phyloP scores from a whole-genome alignment of 805 yeast genomes.

The Candida yuanshanica region DNA sequence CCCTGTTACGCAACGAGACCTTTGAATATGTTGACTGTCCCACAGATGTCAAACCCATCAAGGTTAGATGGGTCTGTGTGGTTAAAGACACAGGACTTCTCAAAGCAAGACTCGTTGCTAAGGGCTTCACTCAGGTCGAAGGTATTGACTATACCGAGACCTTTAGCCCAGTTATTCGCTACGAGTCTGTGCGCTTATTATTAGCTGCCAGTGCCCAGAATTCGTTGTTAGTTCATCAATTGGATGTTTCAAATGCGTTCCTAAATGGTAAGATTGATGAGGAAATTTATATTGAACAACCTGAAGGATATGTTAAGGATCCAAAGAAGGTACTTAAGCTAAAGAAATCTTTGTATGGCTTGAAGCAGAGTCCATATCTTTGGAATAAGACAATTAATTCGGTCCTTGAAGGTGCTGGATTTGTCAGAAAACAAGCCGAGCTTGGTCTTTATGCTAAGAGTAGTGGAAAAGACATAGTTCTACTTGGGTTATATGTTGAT shows the following conservation, averaged over 20 bases:
- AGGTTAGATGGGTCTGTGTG: background rate
- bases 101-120: constrained; percentile 1
- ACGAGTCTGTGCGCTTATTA: background rate
- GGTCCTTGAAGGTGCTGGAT: background rate
- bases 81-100: background rate
- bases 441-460: background rate
- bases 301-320: background rate
- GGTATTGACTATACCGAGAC: background rate
- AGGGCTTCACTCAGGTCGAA: constrained; percentile 1
- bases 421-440: background rate
- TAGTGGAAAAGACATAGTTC: background rate
- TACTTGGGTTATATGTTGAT: constrained; percentile 4
- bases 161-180: background rate
- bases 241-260: constrained; percentile 2
- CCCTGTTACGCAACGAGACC: background rate
- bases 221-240: background rate
- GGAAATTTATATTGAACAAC: background rate
- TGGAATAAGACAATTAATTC: background rate
- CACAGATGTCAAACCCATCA: background rate
- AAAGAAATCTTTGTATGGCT: background rate
- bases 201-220: background rate
- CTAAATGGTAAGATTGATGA: constrained; percentile 1
- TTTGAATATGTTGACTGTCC: background rate
- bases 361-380: background rate
- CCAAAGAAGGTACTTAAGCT: background rate